Base-by-base conservation (phyloP, 225 moss, liverwort and hornwort species). In the Physcomitrium patens region DNA sequence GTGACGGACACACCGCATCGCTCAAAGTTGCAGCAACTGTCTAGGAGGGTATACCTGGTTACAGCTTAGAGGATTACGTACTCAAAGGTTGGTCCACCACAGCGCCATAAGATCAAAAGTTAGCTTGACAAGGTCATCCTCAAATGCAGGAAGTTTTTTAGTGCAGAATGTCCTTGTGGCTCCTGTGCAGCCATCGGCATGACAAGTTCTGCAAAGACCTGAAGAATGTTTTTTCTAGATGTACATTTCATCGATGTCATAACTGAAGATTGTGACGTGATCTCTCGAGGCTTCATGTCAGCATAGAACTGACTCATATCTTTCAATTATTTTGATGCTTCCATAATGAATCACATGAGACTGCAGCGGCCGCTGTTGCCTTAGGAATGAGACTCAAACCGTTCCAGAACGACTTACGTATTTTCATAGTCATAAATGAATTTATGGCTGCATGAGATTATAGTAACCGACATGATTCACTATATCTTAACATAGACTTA, bases 11-110 rank as follows among this genome's bases (percentile, higher is more conserved):
- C 42, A 14, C 15, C 7, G 31, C 43, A 18, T 37, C 1, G 31
- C 52, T 70, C 19, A 63, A 27, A 57, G 62, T 57, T 20, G 41
- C 53, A 10, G 23, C 50, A 51, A 52, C 17, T 80, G 66, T 72
- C 72, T 45, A 41, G 18, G 22, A 37, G 61, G 46, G 19, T 48
- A 54, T 9, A 41, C 54, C 67, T 72, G 67, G 47, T 41, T 62
- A 12, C 42, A 47, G 41, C 6, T 17, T 67, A 41, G 18, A 46
- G 17, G 49, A 57, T 17, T 24, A 19, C 48, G 0, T 41, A 58
- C 51, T 67, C 22, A 17, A 3, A 68, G 72, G 66, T 37, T 49
- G 73, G 63, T 55, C 41, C 72, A 72, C 47, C 56, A 54, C 22
- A 68, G 15, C 60, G 50, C 42, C 43, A n/a, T 73, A 63, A 14